A percentile compares a stretch with the other conserved stretches of the same genome.
Conservation (phyloP, 176 grass and related monocot species). For the Paspalum vaginatum region DNA sequence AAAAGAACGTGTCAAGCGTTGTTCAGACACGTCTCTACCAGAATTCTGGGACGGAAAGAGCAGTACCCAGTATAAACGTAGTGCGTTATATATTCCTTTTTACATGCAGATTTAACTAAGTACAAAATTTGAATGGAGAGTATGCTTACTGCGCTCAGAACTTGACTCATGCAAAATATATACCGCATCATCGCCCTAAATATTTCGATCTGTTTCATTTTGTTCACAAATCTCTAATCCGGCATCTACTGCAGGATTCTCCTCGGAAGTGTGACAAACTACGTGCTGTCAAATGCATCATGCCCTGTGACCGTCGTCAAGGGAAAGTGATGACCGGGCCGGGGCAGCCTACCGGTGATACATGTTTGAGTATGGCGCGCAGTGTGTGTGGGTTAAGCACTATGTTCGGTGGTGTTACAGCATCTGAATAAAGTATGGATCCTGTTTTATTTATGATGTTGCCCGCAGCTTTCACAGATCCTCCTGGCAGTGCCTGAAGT, state of each 20-base stretch:
- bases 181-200: background rate
- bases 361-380: constrained; percentile 5
- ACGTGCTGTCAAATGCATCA: constrained; percentile 68
- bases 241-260: constrained; percentile 57
- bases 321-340: constrained; percentile 27
- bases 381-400: background rate
- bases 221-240: background rate
- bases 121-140: background rate
- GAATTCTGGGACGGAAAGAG: too few species aligned
- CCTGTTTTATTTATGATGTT: constrained; percentile 10
- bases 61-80: background rate
- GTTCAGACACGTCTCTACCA: too few species aligned
- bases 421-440: constrained; percentile 26
- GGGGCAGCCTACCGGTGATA: background rate
- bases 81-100: background rate
- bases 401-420: background rate
- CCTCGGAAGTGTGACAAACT: constrained; percentile 88
- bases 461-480: background rate
- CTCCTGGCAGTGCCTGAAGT: background rate
- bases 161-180: background rate
- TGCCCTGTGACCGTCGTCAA: constrained; percentile 91
- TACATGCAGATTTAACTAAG: background rate
- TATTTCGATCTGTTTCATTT: background rate
- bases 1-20: too few species aligned
- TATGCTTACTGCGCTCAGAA: background rate